Conservation (phyloP, 1,284 basidiomycete genomes). For the Gymnopus androsaceus region DNA sequence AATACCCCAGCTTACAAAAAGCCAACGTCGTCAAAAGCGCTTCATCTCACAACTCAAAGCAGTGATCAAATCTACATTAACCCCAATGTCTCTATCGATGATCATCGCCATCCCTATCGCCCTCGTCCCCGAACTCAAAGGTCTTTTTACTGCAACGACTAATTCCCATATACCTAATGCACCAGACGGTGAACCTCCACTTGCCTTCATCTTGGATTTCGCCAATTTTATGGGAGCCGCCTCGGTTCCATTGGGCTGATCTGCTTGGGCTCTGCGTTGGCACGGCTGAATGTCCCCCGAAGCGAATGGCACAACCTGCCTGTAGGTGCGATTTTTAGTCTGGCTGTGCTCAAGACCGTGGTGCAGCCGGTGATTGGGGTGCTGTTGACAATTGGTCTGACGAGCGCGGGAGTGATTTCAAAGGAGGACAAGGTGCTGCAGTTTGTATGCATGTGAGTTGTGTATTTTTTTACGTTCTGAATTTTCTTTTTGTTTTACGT, state of each 20-base stretch:
- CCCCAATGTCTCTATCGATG: slow-evolving; percentile 64
- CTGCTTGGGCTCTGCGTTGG: slow-evolving; percentile 74
- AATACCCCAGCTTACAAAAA: background rate
- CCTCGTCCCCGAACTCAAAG: slow-evolving; percentile 69
- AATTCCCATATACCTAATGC: slow-evolving; percentile 57
- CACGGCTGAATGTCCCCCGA: slow-evolving; percentile 59
- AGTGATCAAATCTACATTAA: slow-evolving; percentile 46
- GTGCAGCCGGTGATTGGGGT: slow-evolving; percentile 73
- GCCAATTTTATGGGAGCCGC: slow-evolving; percentile 71
- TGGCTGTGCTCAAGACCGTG: slow-evolving; percentile 68
- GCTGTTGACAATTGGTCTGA: slow-evolving; percentile 57
- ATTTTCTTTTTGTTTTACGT: slow-evolving; percentile 1
- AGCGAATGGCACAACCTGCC: slow-evolving; percentile 59
- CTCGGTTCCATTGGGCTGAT: slow-evolving; percentile 75
- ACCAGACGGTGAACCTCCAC: slow-evolving; percentile 76
- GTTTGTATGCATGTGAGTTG: slow-evolving; percentile 70
- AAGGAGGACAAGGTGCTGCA: slow-evolving; percentile 60
- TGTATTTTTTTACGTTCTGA: too few relatives aligned
- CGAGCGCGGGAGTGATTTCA: slow-evolving; percentile 49
- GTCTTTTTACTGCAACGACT: slow-evolving; percentile 61
- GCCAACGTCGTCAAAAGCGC: slow-evolving; percentile 13
- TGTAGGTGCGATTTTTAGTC: slow-evolving; percentile 59
- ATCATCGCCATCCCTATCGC: slow-evolving; percentile 68
- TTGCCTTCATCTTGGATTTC: slow-evolving; percentile 68
- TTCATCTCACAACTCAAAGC: slow-evolving; percentile 19